Percentiles rank a stretch among this genome's conserved stretches.
These are phyloP conservation scores for Malus hybrid DNA, from an alignment of 331 rosid species.

Conservation along the genomic window DNA sequence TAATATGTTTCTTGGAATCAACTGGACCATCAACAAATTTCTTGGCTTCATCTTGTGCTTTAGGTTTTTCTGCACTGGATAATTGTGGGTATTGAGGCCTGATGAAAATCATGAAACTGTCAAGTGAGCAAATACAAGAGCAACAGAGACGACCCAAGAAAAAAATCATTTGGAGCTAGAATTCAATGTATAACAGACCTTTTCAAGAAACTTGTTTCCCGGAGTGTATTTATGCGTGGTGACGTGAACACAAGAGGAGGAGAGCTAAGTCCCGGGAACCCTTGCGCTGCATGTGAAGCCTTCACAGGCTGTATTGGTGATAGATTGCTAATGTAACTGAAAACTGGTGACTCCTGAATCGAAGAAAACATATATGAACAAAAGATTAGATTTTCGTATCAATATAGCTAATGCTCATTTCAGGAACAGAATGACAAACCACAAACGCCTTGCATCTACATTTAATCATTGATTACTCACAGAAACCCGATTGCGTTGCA, in stretches of 20 bases:
- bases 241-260: conserved; percentile 49
- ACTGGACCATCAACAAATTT: conserved; percentile 15
- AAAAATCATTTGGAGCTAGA: not conserved
- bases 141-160: not conserved
- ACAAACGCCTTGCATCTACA: not conserved
- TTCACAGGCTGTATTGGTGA: conserved; percentile 41
- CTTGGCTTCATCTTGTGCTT: conserved; percentile 19
- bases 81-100: conserved; percentile 29
- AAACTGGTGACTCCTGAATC: conserved; percentile 49
- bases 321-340: conserved; percentile 25
- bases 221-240: conserved; percentile 29
- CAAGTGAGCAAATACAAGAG: not conserved
- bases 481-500: not conserved
- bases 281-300: conserved; percentile 19
- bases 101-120: conserved; percentile 1
- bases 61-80: conserved; percentile 13
- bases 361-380: not conserved
- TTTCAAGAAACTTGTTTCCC: conserved; percentile 23
- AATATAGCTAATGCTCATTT: not conserved
- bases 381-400: too few species aligned
- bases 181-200: conserved; percentile 25
- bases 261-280: conserved; percentile 32
- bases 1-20: conserved; percentile 4
- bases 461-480: not conserved
- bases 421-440: not conserved